These are phyloP conservation scores for Achaetomium macrosporum DNA, from an alignment of 2,329 filamentous ascomycete species.

Conservation along the genomic window DNA sequence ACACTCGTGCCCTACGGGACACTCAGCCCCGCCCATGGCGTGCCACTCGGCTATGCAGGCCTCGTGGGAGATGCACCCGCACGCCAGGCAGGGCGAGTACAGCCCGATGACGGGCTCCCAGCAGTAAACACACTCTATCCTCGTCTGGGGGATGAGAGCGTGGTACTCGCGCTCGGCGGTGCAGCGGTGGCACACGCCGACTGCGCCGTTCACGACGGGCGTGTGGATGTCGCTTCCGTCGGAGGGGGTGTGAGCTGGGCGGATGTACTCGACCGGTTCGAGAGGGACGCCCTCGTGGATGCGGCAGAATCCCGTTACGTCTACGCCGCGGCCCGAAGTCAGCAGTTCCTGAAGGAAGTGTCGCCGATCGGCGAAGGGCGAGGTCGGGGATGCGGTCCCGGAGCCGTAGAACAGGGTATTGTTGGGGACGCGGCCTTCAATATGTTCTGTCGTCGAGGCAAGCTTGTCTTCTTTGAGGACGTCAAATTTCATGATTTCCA, in stretches of 20 bases:
- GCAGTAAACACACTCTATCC: constrained; percentile 58
- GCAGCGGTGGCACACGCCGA: constrained; percentile 48
- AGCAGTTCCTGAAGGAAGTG: constrained; percentile 47
- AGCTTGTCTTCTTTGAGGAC: constrained; percentile 46
- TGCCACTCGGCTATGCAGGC: constrained; percentile 56
- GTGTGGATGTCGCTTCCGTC: neutral
- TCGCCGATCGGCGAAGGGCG: constrained; percentile 46
- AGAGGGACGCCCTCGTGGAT: constrained; percentile 59
- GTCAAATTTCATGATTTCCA: constrained; percentile 67
- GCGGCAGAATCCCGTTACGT: constrained; percentile 58
- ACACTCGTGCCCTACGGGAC: constrained; percentile 61
- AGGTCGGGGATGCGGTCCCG: constrained; percentile 39
- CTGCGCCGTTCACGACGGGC: constrained; percentile 36
- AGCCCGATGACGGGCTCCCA: constrained; percentile 54
- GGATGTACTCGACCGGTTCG: constrained; percentile 49
- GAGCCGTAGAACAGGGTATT: constrained; percentile 30
- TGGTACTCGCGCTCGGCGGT: constrained; percentile 30
- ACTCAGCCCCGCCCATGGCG: constrained; percentile 48
- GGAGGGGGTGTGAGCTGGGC: constrained; percentile 23
- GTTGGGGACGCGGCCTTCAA: constrained; percentile 29
- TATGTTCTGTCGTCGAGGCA: constrained; percentile 19
- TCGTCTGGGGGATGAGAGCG: constrained; percentile 39
- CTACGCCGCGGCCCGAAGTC: constrained; percentile 51
- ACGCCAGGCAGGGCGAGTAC: constrained; percentile 56
- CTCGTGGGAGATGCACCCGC: constrained; percentile 57